Percentiles rank a stretch among this genome's conserved stretches.
phyloP scores from a whole-genome alignment of 176 grass and related monocot genomes.

The Cenchrus purpureus region DNA sequence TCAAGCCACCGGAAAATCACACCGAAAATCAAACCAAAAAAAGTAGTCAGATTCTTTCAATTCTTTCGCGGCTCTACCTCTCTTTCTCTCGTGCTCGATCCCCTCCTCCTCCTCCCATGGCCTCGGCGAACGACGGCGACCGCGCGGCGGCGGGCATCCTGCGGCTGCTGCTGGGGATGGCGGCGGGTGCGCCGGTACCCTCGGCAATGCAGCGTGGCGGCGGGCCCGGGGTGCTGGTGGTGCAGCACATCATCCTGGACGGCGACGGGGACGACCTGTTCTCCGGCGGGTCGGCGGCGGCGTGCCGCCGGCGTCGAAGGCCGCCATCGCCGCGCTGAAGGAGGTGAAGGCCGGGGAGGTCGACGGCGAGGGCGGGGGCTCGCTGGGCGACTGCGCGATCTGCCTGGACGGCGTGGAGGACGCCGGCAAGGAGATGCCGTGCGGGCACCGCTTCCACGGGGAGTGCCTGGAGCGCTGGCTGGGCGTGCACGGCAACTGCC shows the following conservation, averaged over 20 bases:
- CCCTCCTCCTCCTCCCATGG: slow-evolving; percentile 39
- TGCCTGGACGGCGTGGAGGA: slow-evolving; percentile 64
- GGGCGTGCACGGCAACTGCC: slow-evolving; percentile 72
- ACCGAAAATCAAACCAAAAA: neutral
- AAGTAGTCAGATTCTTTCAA: slow-evolving; percentile 2
- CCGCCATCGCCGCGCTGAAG: slow-evolving; percentile 66
- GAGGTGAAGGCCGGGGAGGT: slow-evolving; percentile 43
- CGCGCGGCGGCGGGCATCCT: slow-evolving; percentile 36
- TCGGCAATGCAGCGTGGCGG: neutral
- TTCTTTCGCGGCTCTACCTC: slow-evolving; percentile 13
- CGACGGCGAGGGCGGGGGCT: slow-evolving; percentile 15
- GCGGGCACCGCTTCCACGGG: slow-evolving; percentile 77
- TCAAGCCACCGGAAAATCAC: neutral
- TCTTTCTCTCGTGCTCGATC: slow-evolving; percentile 9
- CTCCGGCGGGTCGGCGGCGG: slow-evolving; percentile 37
- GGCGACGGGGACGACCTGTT: slow-evolving; percentile 40
- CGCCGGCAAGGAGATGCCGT: slow-evolving; percentile 76
- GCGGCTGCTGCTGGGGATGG: slow-evolving; percentile 38
- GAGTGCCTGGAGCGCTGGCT: slow-evolving; percentile 82
- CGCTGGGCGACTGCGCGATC: slow-evolving; percentile 55
- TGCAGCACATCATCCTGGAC: slow-evolving; percentile 34
- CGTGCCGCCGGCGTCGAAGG: slow-evolving; percentile 64
- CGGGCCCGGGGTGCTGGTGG: slow-evolving; percentile 10
- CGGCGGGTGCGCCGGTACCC: neutral
- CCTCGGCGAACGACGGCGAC: slow-evolving; percentile 41